A percentile compares a stretch with the other conserved stretches of the same genome.
Evolutionary conservation across 768 basidiomycete species (phyloP).

Genomic region (Podaxis sp.): DNA sequence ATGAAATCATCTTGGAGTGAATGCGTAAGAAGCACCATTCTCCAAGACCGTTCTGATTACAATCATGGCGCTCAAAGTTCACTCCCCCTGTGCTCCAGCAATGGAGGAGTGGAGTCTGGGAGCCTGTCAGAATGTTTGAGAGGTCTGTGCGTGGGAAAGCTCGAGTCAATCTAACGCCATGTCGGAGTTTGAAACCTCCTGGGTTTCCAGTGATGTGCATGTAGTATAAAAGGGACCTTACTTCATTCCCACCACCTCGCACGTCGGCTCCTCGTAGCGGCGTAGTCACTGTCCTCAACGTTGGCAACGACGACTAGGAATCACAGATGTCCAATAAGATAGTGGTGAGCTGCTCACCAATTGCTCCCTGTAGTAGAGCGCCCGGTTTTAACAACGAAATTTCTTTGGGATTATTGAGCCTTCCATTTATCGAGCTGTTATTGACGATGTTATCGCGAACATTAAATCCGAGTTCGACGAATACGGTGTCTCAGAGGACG

Average conservation of each 20-base stretch:
- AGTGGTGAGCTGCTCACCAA: constrained; percentile 89
- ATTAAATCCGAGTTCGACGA: constrained; percentile 97
- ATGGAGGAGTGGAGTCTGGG: not conserved
- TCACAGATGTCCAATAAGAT: constrained; percentile 92
- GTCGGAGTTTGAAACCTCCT: constrained; percentile 47
- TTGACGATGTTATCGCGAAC: constrained; percentile 90
- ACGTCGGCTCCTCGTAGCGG: constrained; percentile 37
- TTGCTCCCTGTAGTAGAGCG: constrained; percentile 55
- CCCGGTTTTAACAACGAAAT: constrained; percentile 50
- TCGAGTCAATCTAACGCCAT: constrained; percentile 20
- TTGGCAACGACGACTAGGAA: constrained; percentile 29
- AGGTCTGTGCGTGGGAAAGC: constrained; percentile 48
- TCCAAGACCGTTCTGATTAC: not conserved
- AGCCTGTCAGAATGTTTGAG: not conserved
- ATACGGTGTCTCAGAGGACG: constrained; percentile 90
- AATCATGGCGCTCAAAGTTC: too few relatives aligned
- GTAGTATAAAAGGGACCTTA: constrained; percentile 49
- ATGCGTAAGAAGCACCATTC: not conserved
- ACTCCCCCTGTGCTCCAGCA: not conserved
- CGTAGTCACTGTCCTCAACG: constrained; percentile 34
- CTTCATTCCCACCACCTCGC: constrained; percentile 40
- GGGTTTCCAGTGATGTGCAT: constrained; percentile 41
- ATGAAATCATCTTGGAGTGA: constrained; percentile 6
- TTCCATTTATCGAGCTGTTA: constrained; percentile 86
- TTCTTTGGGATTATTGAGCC: constrained; percentile 64